Base-by-base conservation (phyloP, 495 filamentous ascomycete genomes). In the Trichoderma gamsii region DNA sequence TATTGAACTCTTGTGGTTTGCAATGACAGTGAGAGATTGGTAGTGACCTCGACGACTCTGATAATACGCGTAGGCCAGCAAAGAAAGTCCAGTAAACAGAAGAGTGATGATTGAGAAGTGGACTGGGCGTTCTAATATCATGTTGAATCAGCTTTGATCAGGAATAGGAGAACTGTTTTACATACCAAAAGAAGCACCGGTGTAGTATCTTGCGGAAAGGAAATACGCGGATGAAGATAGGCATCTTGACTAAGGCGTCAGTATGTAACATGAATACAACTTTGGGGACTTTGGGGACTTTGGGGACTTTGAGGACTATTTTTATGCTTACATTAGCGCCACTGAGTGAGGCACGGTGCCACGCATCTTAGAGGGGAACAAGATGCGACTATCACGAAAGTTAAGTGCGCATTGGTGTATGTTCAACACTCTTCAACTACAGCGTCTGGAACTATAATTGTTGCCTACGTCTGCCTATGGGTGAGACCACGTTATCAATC, bases 181-280 rank as follows among this genome's bases (percentile, higher is more conserved):
- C 56, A 32, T 61, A 61, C 56, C 56, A 61, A 61, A 61, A 15
- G 56, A 61, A 61, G 56, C 56, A 61, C 56, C 35, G 16, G 56
- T 61, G 27, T 35, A 61, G 27, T 61, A 61, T 15, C 56, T 29
- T 12, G 27, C 27, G 4, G 56, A 61, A 0, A 61, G 56, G 23
- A 29, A 16, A 16, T 61, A 61, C 8, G 27, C 16, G 11, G 56
- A 35, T 32, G 35, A 32, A 29, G 56, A 61, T 15, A 61, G 56
- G 56, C 56, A 29, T 29, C 56, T 61, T 61, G 8, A 12, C 16
- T 32, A 61, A 35, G 49, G 49, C 16, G 15, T 52, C 18, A 52
- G 49, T 21, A 52, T 4, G 21, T 52, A 35, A 35, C 6, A 35
- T 35, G 32, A 35, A 6, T 35, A 6, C 32, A n/a, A n/a, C n/a